phyloP scores from a whole-genome alignment of 306 rosid genomes.

The Ziziphus jujuba region DNA sequence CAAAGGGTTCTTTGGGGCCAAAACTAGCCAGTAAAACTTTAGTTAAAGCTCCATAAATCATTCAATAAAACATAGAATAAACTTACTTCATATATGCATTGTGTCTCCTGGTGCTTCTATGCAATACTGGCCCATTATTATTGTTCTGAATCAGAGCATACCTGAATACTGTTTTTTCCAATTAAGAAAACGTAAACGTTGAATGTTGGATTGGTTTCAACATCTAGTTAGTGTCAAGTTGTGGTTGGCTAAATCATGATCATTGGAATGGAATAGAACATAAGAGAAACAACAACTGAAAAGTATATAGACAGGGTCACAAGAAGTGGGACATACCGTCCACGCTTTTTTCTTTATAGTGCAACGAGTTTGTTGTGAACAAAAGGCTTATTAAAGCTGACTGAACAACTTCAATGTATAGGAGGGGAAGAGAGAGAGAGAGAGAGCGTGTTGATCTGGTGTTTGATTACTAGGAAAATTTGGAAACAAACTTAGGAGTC shows the following conservation, averaged over 20 bases:
- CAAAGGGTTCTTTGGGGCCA: background rate
- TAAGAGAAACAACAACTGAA: background rate
- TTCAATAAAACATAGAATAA: no score
- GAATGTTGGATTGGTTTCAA: no score
- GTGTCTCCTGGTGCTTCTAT: no score
- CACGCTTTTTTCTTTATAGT: background rate
- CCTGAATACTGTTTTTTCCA: no score
- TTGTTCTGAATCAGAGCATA: no score
- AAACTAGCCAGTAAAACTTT: background rate
- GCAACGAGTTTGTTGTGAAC: slow-evolving; percentile 4
- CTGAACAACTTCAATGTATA: no score
- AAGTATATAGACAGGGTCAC: background rate
- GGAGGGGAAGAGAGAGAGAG: background rate
- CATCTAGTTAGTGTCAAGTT: no score
- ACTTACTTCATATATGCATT: no score
- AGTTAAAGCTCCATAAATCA: background rate
- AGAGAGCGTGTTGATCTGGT: background rate
- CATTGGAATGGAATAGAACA: background rate
- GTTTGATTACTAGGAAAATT: slow-evolving; percentile 15
- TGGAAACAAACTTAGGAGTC: slow-evolving; percentile 28
- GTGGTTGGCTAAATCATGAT: slow-evolving; percentile 1
- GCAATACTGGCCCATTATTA: no score
- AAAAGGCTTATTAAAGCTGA: background rate
- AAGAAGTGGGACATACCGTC: background rate
- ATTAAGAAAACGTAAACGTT: no score